phyloP scores from a whole-genome alignment of 371 early-diverging fungal genomes.

The Mucor irregularis region DNA sequence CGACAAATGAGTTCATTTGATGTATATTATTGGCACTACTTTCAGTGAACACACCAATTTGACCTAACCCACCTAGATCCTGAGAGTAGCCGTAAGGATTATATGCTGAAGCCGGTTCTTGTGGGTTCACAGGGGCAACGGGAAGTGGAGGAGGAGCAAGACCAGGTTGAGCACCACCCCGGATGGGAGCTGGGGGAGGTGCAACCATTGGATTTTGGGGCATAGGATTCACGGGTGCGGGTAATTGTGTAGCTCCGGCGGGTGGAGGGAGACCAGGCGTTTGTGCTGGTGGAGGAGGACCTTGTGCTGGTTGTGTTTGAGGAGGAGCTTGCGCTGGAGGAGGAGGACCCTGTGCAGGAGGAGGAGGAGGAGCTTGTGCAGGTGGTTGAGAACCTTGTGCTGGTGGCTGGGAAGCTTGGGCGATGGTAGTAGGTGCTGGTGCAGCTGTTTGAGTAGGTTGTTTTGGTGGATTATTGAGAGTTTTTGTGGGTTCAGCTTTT shows the following conservation, averaged over 20 bases:
- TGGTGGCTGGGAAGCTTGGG: no score
- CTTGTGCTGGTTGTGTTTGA: not conserved
- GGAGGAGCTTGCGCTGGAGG: not conserved
- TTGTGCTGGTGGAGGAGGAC: not conserved
- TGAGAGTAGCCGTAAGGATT: not conserved
- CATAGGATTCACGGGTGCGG: no score
- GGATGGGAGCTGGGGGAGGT: no score
- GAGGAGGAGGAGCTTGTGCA: not conserved
- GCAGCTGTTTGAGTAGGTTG: not conserved
- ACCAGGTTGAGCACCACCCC: not conserved
- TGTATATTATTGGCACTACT: not conserved
- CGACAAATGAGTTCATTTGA: conserved; percentile 1
- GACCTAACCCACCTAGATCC: conserved; percentile 7
- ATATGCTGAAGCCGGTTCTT: not conserved
- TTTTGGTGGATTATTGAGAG: no score
- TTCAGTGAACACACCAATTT: conserved; percentile 8
- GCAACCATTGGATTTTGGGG: no score
- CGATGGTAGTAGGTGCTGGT: not conserved
- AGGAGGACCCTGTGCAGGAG: not conserved
- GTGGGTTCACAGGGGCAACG: not conserved
- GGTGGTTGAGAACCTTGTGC: not conserved
- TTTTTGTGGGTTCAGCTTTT: not conserved
- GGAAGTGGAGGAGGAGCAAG: not conserved
- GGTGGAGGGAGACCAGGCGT: not conserved
- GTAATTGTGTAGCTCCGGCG: no score